phyloP scores from a whole-genome alignment of 495 filamentous ascomycete genomes.

The Glarea lozoyensis region DNA sequence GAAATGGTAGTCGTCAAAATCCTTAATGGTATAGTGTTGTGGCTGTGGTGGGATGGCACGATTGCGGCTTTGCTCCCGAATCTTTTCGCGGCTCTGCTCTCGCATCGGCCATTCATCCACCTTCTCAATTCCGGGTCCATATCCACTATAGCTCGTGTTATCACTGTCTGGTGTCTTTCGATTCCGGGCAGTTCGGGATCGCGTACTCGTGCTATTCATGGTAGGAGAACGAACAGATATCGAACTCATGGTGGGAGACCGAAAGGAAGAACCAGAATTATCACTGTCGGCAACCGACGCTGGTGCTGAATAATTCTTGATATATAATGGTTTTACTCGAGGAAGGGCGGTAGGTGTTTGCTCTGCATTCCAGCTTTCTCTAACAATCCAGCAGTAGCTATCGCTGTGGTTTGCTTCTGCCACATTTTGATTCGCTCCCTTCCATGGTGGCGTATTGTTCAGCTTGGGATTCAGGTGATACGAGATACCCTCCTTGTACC shows the following conservation, averaged over 20 bases:
- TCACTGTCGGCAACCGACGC: conserved; percentile 5
- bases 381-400: conserved; percentile 50
- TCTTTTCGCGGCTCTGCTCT: conserved; percentile 4
- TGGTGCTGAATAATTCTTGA: neutral
- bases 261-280: neutral
- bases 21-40: conserved; percentile 9
- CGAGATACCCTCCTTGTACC: conserved; percentile 47
- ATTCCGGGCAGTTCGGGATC: neutral
- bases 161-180: neutral
- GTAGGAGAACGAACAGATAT: conserved; percentile 2
- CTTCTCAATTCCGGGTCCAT: conserved; percentile 12
- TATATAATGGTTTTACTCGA: neutral
- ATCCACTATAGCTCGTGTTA: conserved; percentile 6
- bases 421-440: conserved; percentile 23
- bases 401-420: conserved; percentile 46
- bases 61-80: neutral
- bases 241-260: neutral
- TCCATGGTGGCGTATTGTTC: conserved; percentile 54
- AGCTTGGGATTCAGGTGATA: conserved; percentile 57
- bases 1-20: conserved; percentile 11
- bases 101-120: conserved; percentile 15
- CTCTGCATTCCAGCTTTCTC: conserved; percentile 29
- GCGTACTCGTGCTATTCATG: neutral
- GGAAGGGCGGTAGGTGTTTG: neutral
- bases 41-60: too few relatives aligned